These are phyloP conservation scores for Penicillium malachiteum DNA, from an alignment of 495 filamentous ascomycete species.

Conservation along the genomic window DNA sequence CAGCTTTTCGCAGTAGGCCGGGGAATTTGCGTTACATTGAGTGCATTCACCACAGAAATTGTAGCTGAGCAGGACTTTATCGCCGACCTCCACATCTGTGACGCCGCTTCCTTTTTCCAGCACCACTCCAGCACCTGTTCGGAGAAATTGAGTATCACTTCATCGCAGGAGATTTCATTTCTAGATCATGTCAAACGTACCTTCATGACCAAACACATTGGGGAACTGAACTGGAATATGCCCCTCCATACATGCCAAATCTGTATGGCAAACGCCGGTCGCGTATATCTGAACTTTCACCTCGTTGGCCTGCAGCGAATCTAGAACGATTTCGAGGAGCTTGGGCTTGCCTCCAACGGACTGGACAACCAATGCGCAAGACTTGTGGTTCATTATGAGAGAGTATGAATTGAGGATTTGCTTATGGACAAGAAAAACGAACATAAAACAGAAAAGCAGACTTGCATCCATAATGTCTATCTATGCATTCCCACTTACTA, in stretches of 20 bases:
- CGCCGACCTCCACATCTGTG: conserved; percentile 37
- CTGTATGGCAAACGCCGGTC: conserved; percentile 1
- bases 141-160: neutral
- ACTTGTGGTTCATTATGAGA: too few species aligned
- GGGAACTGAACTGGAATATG: neutral
- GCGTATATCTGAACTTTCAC: neutral
- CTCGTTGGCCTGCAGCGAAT: neutral
- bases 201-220: neutral
- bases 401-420: too few species aligned
- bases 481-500: too few species aligned
- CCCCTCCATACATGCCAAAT: neutral
- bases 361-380: too few species aligned
- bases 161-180: neutral
- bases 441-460: too few species aligned
- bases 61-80: conserved; percentile 48
- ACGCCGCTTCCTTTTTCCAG: conserved; percentile 42
- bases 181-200: too few species aligned
- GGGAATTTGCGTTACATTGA: conserved; percentile 18
- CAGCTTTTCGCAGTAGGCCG: conserved; percentile 17
- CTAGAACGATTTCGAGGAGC: too few species aligned
- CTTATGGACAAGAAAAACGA: too few species aligned
- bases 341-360: too few species aligned
- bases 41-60: conserved; percentile 29
- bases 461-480: too few species aligned
- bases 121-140: conserved; percentile 46